Evolutionary conservation across 2,329 filamentous ascomycete genomes (phyloP), one percentile per base, ranked within the genome.

Genomic region (Penicillium sp.): DNA sequence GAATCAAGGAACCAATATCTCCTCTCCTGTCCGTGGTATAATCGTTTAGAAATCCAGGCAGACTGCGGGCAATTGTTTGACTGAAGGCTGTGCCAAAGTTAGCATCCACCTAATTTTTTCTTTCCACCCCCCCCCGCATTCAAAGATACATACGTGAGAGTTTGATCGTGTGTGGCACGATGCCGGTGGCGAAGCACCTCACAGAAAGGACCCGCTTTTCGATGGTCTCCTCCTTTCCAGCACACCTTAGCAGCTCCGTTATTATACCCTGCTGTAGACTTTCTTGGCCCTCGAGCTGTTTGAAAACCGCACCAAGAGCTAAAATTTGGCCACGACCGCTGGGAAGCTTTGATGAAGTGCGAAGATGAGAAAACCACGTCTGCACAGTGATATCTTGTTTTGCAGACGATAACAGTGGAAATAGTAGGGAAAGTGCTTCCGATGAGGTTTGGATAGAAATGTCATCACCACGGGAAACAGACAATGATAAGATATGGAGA

Each of bases 1-100:
- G 84, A 4, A 96, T 89, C 52, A 93, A 84, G 0, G 93, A 96
- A 5, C 95, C 95, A 48, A 98, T 84, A 68, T 99, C 95, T 16
- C 95, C 95, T 55, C 92, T 83, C 14, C 93, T 88, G 63, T 91
- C 93, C 3, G 91, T 93, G 0, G 91, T 96, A 69, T 98, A 98
- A 70, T 99, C 93, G 63, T 93, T 89, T 27, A 99, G 75, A 37
- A 77, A 78, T 1, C 55, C 54, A 2, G 73, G 55, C 24, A 79
- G 63, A 51, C 71, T 66, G 8, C 61, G 60, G 19, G 64, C 59
- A 51, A 77, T 58, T 27, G 52, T 54, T 51, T 71, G 64, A 3
- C 66, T 68, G n/a, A 66, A 55, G 56, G 63, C 75, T 77, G 47
- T 21, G 8, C 26, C 16, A 22, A 10, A 11, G 35, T 75, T 62